These are phyloP conservation scores for Nicotiana attenuata DNA, from an alignment of 257 asterid species.

Conservation along the genomic window DNA sequence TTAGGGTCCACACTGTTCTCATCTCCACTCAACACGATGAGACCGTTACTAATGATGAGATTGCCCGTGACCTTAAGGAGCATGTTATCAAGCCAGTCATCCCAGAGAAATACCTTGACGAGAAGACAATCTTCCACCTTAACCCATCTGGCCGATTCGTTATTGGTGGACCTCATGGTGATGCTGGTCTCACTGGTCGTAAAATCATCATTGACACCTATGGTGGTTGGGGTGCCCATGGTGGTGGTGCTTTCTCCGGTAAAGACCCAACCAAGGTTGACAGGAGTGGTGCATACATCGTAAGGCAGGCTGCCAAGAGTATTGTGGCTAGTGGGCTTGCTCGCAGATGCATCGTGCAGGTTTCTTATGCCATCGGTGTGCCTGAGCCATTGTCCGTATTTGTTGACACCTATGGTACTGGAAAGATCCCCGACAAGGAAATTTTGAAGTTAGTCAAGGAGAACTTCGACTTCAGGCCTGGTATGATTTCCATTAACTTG, in stretches of 20 bases:
- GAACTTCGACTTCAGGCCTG: conserved; percentile 54
- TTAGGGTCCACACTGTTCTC: conserved; percentile 53
- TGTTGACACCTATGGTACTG: conserved; percentile 50
- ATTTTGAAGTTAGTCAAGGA: conserved; percentile 51
- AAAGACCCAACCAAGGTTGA: conserved; percentile 68
- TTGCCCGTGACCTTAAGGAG: conserved; percentile 52
- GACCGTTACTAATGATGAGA: conserved; percentile 59
- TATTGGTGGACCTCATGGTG: conserved; percentile 64
- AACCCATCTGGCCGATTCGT: conserved; percentile 59
- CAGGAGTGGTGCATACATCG: conserved; percentile 59
- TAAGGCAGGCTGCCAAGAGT: conserved; percentile 60
- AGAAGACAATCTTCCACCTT: conserved; percentile 58
- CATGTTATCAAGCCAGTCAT: conserved; percentile 54
- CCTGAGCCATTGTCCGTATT: conserved; percentile 58
- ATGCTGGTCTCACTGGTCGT: conserved; percentile 64
- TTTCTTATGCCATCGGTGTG: conserved; percentile 59
- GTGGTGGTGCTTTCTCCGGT: conserved; percentile 67
- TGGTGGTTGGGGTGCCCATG: conserved; percentile 72
- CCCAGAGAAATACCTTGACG: conserved; percentile 60
- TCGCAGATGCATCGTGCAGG: conserved; percentile 55
- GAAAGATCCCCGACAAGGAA: conserved; percentile 54
- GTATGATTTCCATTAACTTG: conserved; percentile 54
- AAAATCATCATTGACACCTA: conserved; percentile 57
- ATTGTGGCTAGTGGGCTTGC: conserved; percentile 52
- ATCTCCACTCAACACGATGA: conserved; percentile 65